Percentiles rank a stretch among this genome's conserved stretches.
These are phyloP conservation scores for Sclerotinia minor DNA, from an alignment of 2,329 filamentous ascomycete genomes.

Conservation along the genomic window DNA sequence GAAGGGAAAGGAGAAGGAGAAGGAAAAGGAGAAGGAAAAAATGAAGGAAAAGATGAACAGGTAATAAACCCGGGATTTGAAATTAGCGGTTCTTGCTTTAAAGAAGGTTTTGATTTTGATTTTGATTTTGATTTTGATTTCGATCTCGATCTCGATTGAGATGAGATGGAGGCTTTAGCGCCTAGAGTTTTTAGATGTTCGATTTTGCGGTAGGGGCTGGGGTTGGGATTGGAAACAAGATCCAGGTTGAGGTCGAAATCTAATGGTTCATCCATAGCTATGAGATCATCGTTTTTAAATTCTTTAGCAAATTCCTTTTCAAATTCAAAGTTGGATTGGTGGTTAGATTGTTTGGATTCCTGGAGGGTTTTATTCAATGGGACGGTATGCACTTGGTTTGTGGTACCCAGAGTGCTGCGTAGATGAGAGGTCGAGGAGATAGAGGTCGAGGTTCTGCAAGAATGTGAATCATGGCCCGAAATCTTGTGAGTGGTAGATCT, in stretches of 20 bases:
- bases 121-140: no score
- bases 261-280: constrained; percentile 9
- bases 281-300: not conserved
- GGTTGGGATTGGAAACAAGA: not conserved
- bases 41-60: not conserved
- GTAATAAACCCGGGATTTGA: not conserved
- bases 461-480: no score
- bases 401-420: not conserved
- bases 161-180: not conserved
- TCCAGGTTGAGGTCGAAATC: not conserved
- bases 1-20: not conserved
- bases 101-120: not conserved
- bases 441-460: not conserved
- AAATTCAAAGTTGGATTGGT: not conserved
- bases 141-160: no score
- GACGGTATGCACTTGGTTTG: not conserved
- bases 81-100: not conserved
- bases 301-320: not conserved
- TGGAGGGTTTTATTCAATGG: not conserved
- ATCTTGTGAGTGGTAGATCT: not conserved
- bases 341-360: not conserved
- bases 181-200: not conserved
- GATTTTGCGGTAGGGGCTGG: not conserved
- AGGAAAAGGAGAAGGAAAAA: not conserved
- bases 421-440: not conserved